Percentiles rank a stretch among this genome's conserved stretches.
These are phyloP conservation scores for Lumnitzera racemosa DNA, from an alignment of 345 rosid species.

Conservation along the genomic window DNA sequence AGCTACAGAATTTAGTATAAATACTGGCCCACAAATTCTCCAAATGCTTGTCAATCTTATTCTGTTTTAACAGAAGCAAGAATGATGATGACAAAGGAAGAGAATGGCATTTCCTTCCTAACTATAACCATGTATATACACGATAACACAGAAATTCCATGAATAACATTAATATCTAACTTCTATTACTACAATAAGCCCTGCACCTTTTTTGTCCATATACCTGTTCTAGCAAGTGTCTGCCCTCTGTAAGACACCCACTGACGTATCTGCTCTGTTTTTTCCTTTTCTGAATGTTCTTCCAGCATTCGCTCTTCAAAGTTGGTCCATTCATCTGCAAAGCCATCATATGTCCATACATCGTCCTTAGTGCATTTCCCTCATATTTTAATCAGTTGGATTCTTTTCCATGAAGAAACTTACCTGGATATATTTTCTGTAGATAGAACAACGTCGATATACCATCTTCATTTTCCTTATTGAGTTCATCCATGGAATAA, in stretches of 20 bases:
- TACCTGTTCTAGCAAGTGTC: conserved; percentile 95
- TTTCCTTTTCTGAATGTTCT: conserved; percentile 13
- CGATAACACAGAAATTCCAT: no score
- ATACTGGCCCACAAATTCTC: no score
- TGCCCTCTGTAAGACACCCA: conserved; percentile 97
- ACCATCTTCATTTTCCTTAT: conserved; percentile 90
- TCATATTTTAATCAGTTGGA: no score
- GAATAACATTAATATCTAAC: no score
- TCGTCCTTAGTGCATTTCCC: no score
- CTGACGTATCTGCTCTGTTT: conserved; percentile 40
- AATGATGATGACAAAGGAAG: no score
- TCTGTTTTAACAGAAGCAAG: no score
- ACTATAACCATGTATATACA: no score
- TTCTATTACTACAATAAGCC: no score
- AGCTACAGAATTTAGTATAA: neutral
- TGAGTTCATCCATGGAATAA: conserved; percentile 74
- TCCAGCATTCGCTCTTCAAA: conserved; percentile 49
- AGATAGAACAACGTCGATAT: conserved; percentile 71
- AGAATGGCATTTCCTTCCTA: no score
- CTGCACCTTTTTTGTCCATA: neutral
- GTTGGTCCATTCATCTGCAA: conserved; percentile 84
- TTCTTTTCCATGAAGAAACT: conserved; percentile 11
- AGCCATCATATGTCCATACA: no score
- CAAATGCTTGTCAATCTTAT: no score
- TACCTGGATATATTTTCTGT: conserved; percentile 88